Evolutionary conservation across 2,329 filamentous ascomycete species (phyloP), one percentile per base, ranked within the genome.

Genomic region (Aspergillus vadensis): DNA sequence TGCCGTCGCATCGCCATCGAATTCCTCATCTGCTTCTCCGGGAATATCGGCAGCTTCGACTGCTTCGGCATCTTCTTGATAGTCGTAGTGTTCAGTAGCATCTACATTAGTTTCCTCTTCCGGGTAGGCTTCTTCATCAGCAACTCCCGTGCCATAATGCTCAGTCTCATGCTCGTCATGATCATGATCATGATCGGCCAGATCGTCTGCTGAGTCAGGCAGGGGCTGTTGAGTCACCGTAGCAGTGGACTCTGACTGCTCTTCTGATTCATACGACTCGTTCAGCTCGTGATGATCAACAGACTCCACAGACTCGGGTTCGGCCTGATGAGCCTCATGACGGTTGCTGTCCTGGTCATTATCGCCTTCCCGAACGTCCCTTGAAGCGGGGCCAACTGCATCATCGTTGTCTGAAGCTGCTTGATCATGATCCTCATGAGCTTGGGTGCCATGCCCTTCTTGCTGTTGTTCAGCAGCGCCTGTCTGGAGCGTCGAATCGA

Each of bases 131-230:
- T 57, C 56, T 38, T 61, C 60, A 32, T 30, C 64, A 8, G 39
- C 41, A 21, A 62, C 67, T 52, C 61, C 65, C 2, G 41, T 43
- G 12, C 76, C 73, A 23, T 73, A 65, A 32, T 74, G 76, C 67
- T 87, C 65, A 48, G 58, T 44, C 38, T 63, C 62, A n/a, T 47
- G 44, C 12, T 61, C 55, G 67, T 87, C 65, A 49, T 59, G 43
- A 39, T 63, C 62, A n/a, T 44, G 43, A n/a, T 61, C 54, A 27
- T 65, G 56, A 25, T 65, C 51, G 27, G 32, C 32, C 5, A 36
- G 12, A 14, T 4, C 65, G 30, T 70, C 62, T 41, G 21, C 17
- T 44, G 57, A 41, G 49, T 67, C 55, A 14, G 58, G 32, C 30
- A 56, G 57, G 14, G 69, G 65, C 9, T 65, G 39, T 15, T 70